phyloP scores from a whole-genome alignment of 495 filamentous ascomycete genomes.

The Parathielavia appendiculata region DNA sequence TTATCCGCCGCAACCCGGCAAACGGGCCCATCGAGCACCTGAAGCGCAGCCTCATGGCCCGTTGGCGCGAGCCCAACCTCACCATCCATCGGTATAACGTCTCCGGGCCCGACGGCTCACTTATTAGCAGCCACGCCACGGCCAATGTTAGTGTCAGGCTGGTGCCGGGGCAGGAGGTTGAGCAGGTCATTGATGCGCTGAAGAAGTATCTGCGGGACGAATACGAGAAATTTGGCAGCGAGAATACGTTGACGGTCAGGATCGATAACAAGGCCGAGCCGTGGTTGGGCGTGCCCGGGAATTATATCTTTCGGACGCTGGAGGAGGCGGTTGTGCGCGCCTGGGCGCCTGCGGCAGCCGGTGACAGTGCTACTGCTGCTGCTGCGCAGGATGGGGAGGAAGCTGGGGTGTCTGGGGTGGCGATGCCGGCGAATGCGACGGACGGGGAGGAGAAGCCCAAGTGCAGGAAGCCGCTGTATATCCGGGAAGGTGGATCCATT shows the following conservation, averaged over 20 bases:
- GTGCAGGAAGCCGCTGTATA: slow-evolving; percentile 67
- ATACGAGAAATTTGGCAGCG: slow-evolving; percentile 66
- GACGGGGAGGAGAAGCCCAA: slow-evolving; percentile 25
- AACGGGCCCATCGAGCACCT: slow-evolving; percentile 61
- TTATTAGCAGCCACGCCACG: slow-evolving; percentile 81
- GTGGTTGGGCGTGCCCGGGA: slow-evolving; percentile 89
- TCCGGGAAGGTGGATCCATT: slow-evolving; percentile 92
- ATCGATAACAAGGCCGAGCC: slow-evolving; percentile 92
- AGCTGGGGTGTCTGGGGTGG: not conserved
- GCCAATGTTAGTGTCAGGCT: slow-evolving; percentile 85
- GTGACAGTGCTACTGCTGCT: not conserved
- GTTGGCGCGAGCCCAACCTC: slow-evolving; percentile 93
- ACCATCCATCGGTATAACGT: slow-evolving; percentile 92
- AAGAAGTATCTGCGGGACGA: slow-evolving; percentile 61
- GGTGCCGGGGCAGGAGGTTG: slow-evolving; percentile 84
- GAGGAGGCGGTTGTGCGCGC: slow-evolving; percentile 80
- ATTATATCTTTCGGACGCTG: slow-evolving; percentile 83
- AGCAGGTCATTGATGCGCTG: slow-evolving; percentile 62
- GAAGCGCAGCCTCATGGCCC: slow-evolving; percentile 75
- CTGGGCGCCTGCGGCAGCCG: too few species aligned
- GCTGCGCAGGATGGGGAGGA: not conserved
- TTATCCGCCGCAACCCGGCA: slow-evolving; percentile 64
- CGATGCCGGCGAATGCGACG: slow-evolving; percentile 15
- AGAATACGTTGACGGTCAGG: slow-evolving; percentile 73
- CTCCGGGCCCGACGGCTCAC: slow-evolving; percentile 75